Conservation (phyloP, 1,284 basidiomycete species). For the Marasmius fiardii region DNA sequence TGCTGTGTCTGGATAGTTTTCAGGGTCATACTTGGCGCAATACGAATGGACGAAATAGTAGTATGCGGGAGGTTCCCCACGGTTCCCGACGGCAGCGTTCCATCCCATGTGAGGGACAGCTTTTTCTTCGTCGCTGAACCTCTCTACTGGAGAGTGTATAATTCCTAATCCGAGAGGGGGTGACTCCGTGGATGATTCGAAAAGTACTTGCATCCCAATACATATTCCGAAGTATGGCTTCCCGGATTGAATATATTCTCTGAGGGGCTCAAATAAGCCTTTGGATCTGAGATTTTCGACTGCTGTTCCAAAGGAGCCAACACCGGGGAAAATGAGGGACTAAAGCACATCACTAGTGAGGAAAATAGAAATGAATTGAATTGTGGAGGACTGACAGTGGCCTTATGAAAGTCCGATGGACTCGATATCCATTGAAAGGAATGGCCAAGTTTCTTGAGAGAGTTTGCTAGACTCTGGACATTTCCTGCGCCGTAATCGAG, state of each 20-base stretch:
- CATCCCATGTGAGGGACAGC: conserved; percentile 98
- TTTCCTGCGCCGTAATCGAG: conserved; percentile 97
- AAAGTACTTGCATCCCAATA: conserved; percentile 96
- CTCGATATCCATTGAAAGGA: conserved; percentile 88
- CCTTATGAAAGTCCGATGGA: conserved; percentile 84
- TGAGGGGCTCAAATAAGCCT: conserved; percentile 81
- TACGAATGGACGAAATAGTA: conserved; percentile 99
- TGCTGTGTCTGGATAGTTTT: conserved; percentile 47
- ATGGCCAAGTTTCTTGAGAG: conserved; percentile 84
- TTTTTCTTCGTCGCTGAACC: conserved; percentile 72
- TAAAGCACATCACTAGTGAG: conserved; percentile 29
- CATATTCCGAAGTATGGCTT: conserved; percentile 98
- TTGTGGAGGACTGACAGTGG: conserved; percentile 91
- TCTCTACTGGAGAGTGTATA: conserved; percentile 67
- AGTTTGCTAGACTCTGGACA: conserved; percentile 92
- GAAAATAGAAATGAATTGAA: conserved; percentile 19
- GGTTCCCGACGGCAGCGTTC: conserved; percentile 65
- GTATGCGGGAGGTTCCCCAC: conserved; percentile 50
- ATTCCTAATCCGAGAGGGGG: conserved; percentile 65
- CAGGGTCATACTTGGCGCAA: conserved; percentile 72
- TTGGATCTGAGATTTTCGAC: conserved; percentile 73
- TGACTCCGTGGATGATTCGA: conserved; percentile 81
- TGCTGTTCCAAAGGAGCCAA: conserved; percentile 91
- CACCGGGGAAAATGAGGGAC: conserved; percentile 98
- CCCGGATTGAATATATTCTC: conserved; percentile 83